phyloP scores from a whole-genome alignment of 2,329 filamentous ascomycete species.

The Lachnellula arida region DNA sequence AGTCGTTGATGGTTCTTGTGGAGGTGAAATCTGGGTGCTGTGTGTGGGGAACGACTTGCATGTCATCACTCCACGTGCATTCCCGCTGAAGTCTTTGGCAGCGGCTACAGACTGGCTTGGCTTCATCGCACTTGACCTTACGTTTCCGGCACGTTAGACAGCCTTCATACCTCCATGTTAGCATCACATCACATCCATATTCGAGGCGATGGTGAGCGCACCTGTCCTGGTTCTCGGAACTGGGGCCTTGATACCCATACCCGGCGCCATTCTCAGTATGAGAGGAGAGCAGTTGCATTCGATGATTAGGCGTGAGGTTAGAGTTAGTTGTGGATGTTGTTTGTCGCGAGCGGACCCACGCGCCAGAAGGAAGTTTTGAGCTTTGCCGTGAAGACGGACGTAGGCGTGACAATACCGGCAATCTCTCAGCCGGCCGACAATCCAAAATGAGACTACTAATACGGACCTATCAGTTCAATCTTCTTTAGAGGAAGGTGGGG shows the following conservation, averaged over 20 bases:
- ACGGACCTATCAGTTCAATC: neutral
- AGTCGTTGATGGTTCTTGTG: slow-evolving; percentile 2
- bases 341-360: neutral
- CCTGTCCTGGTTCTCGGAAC: slow-evolving; percentile 29
- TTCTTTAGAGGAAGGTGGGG: too few species aligned
- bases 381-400: neutral
- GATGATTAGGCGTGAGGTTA: neutral
- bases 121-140: slow-evolving; percentile 69
- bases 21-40: neutral
- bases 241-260: slow-evolving; percentile 29
- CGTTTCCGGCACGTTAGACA: slow-evolving; percentile 63
- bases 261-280: slow-evolving; percentile 23
- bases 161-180: slow-evolving; percentile 40
- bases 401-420: too few species aligned
- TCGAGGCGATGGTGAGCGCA: slow-evolving; percentile 4
- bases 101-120: slow-evolving; percentile 55
- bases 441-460: too few species aligned
- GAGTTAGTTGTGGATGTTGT: neutral
- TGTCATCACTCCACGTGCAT: slow-evolving; percentile 27
- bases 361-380: neutral
- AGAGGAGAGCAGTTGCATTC: neutral
- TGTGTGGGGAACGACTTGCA: slow-evolving; percentile 19
- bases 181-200: neutral
- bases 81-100: slow-evolving; percentile 27
- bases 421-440: too few species aligned